Evolutionary conservation across 441 rosid species (phyloP).

Genomic region (Iberis amara): DNA sequence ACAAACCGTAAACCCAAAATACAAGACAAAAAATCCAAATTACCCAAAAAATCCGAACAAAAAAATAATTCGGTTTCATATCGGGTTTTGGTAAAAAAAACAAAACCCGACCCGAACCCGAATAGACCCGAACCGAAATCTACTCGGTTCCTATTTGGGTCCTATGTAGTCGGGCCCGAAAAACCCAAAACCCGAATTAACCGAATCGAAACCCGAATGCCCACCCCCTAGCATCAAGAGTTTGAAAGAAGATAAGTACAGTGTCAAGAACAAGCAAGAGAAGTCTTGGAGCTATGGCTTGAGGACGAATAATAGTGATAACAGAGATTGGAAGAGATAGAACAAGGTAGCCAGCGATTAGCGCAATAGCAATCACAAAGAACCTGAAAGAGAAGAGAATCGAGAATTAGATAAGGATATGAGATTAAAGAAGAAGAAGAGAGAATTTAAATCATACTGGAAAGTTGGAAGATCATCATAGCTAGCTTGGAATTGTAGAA

Average conservation of each 20-base stretch:
- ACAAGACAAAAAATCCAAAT: too few relatives aligned
- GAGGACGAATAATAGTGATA: slow-evolving; percentile 52
- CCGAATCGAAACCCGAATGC: too few relatives aligned
- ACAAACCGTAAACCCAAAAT: too few relatives aligned
- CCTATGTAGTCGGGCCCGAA: too few relatives aligned
- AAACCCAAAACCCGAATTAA: too few relatives aligned
- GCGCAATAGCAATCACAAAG: slow-evolving; percentile 55
- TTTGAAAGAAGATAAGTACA: slow-evolving; percentile 29
- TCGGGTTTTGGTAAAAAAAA: too few relatives aligned
- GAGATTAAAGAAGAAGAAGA: background rate
- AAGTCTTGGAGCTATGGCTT: slow-evolving; percentile 49
- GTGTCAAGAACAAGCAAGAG: slow-evolving; percentile 57
- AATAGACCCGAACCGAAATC: too few relatives aligned
- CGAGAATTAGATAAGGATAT: background rate
- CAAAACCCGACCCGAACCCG: too few relatives aligned
- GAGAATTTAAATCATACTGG: slow-evolving; percentile 30
- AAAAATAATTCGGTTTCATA: too few relatives aligned
- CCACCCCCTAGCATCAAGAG: too few relatives aligned
- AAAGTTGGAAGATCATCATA: slow-evolving; percentile 67
- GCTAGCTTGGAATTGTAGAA: slow-evolving; percentile 69
- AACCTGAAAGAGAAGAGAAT: slow-evolving; percentile 41
- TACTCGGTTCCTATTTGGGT: too few relatives aligned
- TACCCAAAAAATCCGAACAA: too few relatives aligned
- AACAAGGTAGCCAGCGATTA: slow-evolving; percentile 57
- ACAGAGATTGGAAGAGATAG: slow-evolving; percentile 65